Evolutionary conservation across 2,329 filamentous ascomycete species (phyloP).

Genomic region (Colletotrichum tofieldiae): DNA sequence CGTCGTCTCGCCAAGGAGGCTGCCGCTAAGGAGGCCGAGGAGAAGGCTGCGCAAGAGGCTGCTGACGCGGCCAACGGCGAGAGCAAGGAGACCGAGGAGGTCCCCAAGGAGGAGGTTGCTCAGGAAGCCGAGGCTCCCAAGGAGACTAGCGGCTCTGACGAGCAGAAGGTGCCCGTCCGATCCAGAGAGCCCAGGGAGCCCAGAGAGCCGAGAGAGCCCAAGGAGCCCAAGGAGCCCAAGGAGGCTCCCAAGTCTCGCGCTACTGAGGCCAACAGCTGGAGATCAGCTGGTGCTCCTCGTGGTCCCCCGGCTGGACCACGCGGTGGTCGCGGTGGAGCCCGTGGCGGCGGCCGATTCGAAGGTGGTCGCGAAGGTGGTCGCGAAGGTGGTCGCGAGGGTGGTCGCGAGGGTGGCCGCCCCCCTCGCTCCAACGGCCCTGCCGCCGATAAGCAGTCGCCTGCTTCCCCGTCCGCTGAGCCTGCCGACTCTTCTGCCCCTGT

Average conservation of each 20-base stretch:
- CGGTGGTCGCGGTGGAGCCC: constrained; percentile 41
- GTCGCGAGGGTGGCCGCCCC: constrained; percentile 56
- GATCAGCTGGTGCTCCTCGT: constrained; percentile 66
- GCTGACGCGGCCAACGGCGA: constrained; percentile 53
- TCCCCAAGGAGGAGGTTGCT: constrained; percentile 46
- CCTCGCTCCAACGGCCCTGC: constrained; percentile 65
- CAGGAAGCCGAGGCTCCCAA: constrained; percentile 51
- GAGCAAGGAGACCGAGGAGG: constrained; percentile 47
- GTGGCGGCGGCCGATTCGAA: constrained; percentile 62
- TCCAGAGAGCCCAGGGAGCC: constrained; percentile 56
- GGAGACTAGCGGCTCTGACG: constrained; percentile 56
- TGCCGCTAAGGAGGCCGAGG: constrained; percentile 71
- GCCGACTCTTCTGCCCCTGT: constrained; percentile 51
- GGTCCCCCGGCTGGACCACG: constrained; percentile 61
- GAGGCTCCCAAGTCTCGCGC: constrained; percentile 69
- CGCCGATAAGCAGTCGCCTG: constrained; percentile 54
- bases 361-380: constrained; percentile 55
- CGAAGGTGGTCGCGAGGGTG: neutral
- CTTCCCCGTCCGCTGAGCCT: constrained; percentile 51
- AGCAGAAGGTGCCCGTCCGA: constrained; percentile 64
- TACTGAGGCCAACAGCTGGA: constrained; percentile 73
- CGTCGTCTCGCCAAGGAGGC: constrained; percentile 76
- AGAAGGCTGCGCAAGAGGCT: constrained; percentile 59
- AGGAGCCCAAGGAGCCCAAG: constrained; percentile 61
- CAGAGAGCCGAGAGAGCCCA: constrained; percentile 52